These are phyloP conservation scores for Chrysoporthe cubensis DNA, from an alignment of 2,329 filamentous ascomycete genomes.

Conservation along the genomic window DNA sequence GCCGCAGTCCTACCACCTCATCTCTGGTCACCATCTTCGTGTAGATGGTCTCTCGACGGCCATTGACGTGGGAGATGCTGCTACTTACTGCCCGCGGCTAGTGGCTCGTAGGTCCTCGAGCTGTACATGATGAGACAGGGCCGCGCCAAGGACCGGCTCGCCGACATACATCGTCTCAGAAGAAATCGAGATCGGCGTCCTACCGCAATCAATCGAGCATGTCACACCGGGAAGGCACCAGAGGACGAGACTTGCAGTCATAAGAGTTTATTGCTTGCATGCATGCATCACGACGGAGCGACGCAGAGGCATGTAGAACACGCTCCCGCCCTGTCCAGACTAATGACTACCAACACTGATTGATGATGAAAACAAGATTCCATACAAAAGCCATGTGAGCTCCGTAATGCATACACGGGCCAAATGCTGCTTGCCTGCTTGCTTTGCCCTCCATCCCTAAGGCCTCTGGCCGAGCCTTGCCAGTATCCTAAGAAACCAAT, in stretches of 20 bases:
- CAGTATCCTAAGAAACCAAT: conserved; percentile 15
- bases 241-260: conserved; percentile 9
- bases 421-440: conserved; percentile 23
- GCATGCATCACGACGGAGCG: conserved; percentile 7
- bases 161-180: background rate
- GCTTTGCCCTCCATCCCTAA: background rate
- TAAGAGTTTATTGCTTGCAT: conserved; percentile 12
- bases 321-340: background rate
- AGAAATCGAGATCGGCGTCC: background rate
- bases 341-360: conserved; percentile 21
- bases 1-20: background rate
- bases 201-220: background rate
- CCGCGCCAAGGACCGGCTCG: too few relatives aligned
- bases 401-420: conserved; percentile 24
- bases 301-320: background rate
- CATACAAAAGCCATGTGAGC: conserved; percentile 23
- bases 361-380: conserved; percentile 14
- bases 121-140: too few relatives aligned
- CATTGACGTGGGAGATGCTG: too few relatives aligned
- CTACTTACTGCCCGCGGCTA: too few relatives aligned
- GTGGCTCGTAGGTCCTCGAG: too few relatives aligned
- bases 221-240: background rate
- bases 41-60: too few relatives aligned
- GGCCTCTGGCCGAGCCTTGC: conserved; percentile 11
- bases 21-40: background rate